These are phyloP conservation scores for Rhododendron williamsianum DNA, from an alignment of 148 eudicot genomes.

Conservation along the genomic window DNA sequence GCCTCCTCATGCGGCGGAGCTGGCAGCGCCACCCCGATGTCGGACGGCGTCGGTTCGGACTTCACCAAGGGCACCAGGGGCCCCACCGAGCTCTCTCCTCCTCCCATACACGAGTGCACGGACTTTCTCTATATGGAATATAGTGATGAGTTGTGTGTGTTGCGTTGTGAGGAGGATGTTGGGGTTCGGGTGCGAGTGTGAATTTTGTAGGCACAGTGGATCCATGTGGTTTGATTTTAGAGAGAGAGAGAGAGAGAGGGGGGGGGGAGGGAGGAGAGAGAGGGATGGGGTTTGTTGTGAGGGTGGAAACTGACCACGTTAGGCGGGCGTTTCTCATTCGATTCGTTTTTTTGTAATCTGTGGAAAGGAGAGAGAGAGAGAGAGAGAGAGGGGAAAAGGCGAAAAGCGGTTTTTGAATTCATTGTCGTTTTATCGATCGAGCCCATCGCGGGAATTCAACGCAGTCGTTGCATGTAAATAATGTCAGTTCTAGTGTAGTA, in stretches of 20 bases:
- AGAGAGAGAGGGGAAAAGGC: background rate
- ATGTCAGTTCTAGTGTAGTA: no score
- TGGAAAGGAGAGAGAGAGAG: background rate
- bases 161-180: background rate
- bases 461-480: background rate
- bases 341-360: background rate
- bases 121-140: background rate
- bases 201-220: background rate
- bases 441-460: background rate
- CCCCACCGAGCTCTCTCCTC: conserved; percentile 22
- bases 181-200: background rate
- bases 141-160: background rate
- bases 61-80: conserved; percentile 43
- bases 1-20: background rate
- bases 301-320: conserved; percentile 46
- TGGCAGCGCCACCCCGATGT: background rate
- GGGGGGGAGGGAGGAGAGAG: background rate
- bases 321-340: conserved; percentile 18
- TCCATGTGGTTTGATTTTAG: conserved; percentile 12
- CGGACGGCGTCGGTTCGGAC: conserved; percentile 16
- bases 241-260: background rate
- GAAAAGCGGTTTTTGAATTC: background rate
- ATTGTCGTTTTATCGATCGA: background rate
- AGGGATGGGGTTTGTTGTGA: conserved; percentile 15
- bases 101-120: background rate